phyloP scores from a whole-genome alignment of 768 basidiomycete genomes.

The Pilatotrama ljubarskyi region DNA sequence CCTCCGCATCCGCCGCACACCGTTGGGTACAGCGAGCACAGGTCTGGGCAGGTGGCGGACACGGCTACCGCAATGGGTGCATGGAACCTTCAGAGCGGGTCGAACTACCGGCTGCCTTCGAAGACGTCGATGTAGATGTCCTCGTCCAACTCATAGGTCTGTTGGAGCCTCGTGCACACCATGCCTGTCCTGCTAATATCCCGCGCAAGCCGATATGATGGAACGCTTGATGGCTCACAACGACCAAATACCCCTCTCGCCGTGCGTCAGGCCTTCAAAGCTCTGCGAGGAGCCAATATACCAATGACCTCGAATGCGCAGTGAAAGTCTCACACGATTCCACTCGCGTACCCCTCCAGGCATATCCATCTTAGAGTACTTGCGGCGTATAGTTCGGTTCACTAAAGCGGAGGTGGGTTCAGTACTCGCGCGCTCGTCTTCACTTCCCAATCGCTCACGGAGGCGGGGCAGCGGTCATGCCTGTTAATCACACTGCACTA shows the following conservation, averaged over 20 bases:
- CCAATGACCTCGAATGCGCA: conserved; percentile 36
- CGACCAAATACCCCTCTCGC: conserved; percentile 89
- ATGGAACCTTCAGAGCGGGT: conserved; percentile 79
- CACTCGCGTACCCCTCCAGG: conserved; percentile 90
- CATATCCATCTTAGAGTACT: conserved; percentile 90
- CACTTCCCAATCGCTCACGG: conserved; percentile 12
- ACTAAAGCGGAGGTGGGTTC: conserved; percentile 89
- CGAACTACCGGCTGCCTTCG: conserved; percentile 81
- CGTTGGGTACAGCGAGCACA: conserved; percentile 18
- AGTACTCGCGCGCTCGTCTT: background rate
- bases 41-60: conserved; percentile 15
- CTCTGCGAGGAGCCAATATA: conserved; percentile 20
- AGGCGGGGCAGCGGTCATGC: conserved; percentile 60
- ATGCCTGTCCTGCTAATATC: conserved; percentile 10
- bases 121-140: conserved; percentile 79
- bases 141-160: conserved; percentile 89
- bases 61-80: conserved; percentile 67
- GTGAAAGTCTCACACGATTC: conserved; percentile 91
- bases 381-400: conserved; percentile 90
- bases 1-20: conserved; percentile 13
- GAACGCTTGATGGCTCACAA: conserved; percentile 93
- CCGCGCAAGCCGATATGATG: conserved; percentile 84
- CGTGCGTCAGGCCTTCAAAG: conserved; percentile 46
- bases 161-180: conserved; percentile 18
- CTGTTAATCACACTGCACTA: conserved; percentile 84